These are phyloP conservation scores for Penicillium sp. DNA, from an alignment of 2,329 filamentous ascomycete species.

Conservation along the genomic window DNA sequence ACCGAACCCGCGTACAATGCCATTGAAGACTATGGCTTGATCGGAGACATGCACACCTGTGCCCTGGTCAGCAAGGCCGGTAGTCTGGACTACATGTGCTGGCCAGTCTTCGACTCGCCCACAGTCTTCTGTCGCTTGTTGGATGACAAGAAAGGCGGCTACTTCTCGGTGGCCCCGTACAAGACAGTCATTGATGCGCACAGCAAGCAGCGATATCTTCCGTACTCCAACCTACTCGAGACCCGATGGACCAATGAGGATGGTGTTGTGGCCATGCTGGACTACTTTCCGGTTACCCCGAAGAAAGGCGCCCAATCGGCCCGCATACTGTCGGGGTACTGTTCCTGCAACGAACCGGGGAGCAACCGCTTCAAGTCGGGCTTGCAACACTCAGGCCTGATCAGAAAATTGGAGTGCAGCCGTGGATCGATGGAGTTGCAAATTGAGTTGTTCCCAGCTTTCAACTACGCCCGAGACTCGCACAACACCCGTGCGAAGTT, in stretches of 20 bases:
- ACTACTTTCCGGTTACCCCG: slow-evolving; percentile 74
- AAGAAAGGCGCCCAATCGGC: slow-evolving; percentile 49
- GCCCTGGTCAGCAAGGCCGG: slow-evolving; percentile 74
- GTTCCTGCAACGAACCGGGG: slow-evolving; percentile 39
- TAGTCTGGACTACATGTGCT: slow-evolving; percentile 77
- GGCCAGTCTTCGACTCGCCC: slow-evolving; percentile 78
- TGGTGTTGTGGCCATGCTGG: slow-evolving; percentile 70
- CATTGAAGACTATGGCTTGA: slow-evolving; percentile 77
- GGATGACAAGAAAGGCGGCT: slow-evolving; percentile 73
- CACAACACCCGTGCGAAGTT: slow-evolving; percentile 49
- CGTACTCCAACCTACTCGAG: slow-evolving; percentile 72
- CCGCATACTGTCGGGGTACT: slow-evolving; percentile 35
- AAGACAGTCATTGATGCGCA: slow-evolving; percentile 53
- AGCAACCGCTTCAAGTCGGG: slow-evolving; percentile 52
- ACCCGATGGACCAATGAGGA: slow-evolving; percentile 77
- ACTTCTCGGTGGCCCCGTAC: slow-evolving; percentile 65
- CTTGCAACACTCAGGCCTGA: slow-evolving; percentile 52
- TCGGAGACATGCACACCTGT: slow-evolving; percentile 79
- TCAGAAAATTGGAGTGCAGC: slow-evolving; percentile 71
- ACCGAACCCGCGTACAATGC: slow-evolving; percentile 27
- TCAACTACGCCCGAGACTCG: slow-evolving; percentile 66
- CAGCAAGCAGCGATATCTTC: slow-evolving; percentile 76
- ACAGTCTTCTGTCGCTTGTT: slow-evolving; percentile 73
- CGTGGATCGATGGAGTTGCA: slow-evolving; percentile 66
- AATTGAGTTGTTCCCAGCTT: slow-evolving; percentile 71